Percentiles rank a stretch among this genome's conserved stretches.
phyloP scores from a whole-genome alignment of 2,329 filamentous ascomycete genomes.

The Aquanectria penicillioides region DNA sequence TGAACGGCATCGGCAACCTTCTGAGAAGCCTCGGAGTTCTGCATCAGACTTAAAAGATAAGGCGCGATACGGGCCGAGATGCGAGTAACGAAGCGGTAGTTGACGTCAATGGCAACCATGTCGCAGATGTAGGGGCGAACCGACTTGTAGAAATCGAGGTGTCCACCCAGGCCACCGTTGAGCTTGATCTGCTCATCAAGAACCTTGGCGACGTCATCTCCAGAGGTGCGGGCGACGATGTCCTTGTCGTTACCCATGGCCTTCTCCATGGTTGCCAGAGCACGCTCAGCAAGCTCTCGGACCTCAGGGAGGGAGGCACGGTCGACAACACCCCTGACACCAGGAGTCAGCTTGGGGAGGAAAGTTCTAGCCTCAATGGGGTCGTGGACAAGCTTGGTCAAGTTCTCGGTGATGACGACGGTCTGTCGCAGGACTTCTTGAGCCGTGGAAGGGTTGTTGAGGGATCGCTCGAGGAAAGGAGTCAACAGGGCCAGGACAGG shows the following conservation, averaged over 20 bases:
- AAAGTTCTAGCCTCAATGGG: slow-evolving; percentile 95
- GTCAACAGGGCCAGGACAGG: slow-evolving; percentile 95
- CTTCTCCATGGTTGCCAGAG: slow-evolving; percentile 87
- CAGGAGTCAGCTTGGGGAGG: slow-evolving; percentile 91
- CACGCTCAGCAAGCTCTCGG: slow-evolving; percentile 85
- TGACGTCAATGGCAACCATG: slow-evolving; percentile 89
- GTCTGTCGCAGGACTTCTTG: slow-evolving; percentile 97
- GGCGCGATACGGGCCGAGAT: slow-evolving; percentile 75
- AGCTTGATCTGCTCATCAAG: slow-evolving; percentile 82
- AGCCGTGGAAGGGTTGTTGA: slow-evolving; percentile 89
- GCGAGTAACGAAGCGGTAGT: slow-evolving; percentile 80
- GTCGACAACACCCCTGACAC: slow-evolving; percentile 88
- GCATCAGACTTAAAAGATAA: slow-evolving; percentile 79
- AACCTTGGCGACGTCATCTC: slow-evolving; percentile 78
- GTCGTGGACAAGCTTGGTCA: slow-evolving; percentile 97
- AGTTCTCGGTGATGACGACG: slow-evolving; percentile 95
- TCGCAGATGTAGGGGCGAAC: slow-evolving; percentile 80
- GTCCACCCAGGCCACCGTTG: slow-evolving; percentile 68
- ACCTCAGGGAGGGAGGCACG: slow-evolving; percentile 95
- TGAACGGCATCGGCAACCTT: slow-evolving; percentile 79
- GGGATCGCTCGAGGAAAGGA: slow-evolving; percentile 89
- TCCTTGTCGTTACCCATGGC: slow-evolving; percentile 82
- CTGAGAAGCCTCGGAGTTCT: slow-evolving; percentile 66
- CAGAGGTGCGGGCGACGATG: slow-evolving; percentile 72
- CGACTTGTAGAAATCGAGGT: slow-evolving; percentile 71